Base-by-base conservation (phyloP, 768 basidiomycete species). In the Sarcodon aspratus region DNA sequence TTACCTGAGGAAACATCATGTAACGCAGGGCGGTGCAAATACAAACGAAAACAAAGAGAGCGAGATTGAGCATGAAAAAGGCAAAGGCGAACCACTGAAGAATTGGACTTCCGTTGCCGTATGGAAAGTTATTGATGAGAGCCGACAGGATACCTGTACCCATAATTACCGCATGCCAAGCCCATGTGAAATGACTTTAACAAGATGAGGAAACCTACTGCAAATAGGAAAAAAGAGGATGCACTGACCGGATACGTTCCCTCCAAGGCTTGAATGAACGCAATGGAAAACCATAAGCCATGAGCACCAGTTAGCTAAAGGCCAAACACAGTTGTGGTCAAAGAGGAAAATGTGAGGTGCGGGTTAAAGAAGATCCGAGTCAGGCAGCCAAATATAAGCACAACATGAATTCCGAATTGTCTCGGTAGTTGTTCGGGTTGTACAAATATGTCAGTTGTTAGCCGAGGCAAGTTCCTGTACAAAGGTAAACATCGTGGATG, bases 101-200 rank as follows among this genome's bases (percentile, higher is more conserved):
- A 47, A 59, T 46, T 12, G 60, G 59, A 46, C 53, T 66, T 12
- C 59, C 60, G 7, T 61, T 59, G 27, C 70, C 63, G 48, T 73
- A 74, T 13, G 73, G 71, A 40, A 75, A 67, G 48, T 61, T 62
- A 52, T 71, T 65, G 34, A 73, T 52, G 31, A 74, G 58, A 44
- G 67, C 57, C 10, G 68, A 66, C 21, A 63, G 60, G 12, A 61
- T 66, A 4, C 74, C 73, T 1, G 73, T 73, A 47, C 72, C 72
- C 72, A 74, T 74, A 31, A 68, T 61, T 13, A 72, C 68, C 9
- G 72, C 68, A 53, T 73, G 63, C 72, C 72, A 74, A 50, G 69
- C 66, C 35, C 70, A 71, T 6, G 71, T 72, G 51, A 73, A 72
- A 50, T 73, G 66, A 33, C 71, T 73, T 48, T 7, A 15, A 21